Conservation (phyloP, 2,329 filamentous ascomycete species). For the Lachnellula subtilissima region DNA sequence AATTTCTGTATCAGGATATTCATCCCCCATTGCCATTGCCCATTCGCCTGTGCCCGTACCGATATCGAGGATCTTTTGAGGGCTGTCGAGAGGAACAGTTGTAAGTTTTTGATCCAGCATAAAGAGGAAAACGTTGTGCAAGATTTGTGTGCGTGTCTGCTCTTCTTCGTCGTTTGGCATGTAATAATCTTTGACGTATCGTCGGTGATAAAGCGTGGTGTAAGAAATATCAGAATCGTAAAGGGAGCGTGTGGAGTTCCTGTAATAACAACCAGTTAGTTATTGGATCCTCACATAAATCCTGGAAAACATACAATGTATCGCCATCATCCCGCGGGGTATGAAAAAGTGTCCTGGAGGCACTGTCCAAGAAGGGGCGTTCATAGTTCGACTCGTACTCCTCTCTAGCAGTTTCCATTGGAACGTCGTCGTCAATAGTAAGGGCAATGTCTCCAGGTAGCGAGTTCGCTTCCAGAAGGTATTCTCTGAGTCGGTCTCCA, state of each 20-base stretch:
- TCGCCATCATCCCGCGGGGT: conserved; percentile 7
- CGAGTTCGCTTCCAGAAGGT: not conserved
- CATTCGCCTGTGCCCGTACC: conserved; percentile 60
- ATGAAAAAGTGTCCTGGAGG: conserved; percentile 9
- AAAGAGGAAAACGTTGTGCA: conserved; percentile 25
- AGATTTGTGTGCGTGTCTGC: conserved; percentile 26
- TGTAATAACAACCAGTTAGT: conserved; percentile 2
- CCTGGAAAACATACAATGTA: conserved; percentile 7
- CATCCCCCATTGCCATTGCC: conserved; percentile 55
- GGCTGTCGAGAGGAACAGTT: conserved; percentile 35
- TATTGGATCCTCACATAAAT: not conserved
- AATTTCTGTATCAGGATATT: conserved; percentile 44
- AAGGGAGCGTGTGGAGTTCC: conserved; percentile 30
- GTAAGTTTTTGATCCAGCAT: conserved; percentile 27
- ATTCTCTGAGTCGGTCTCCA: not conserved
- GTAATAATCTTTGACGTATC: conserved; percentile 44
- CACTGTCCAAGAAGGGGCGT: not conserved
- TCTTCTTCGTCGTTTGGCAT: conserved; percentile 32
- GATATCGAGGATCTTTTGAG: conserved; percentile 37
- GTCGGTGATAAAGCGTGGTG: conserved; percentile 45
- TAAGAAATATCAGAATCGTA: conserved; percentile 29
- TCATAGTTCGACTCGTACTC: not conserved
- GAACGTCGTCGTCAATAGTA: not conserved
- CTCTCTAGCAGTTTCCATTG: not conserved
- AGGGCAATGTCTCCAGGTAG: not conserved